Evolutionary conservation across 2,329 filamentous ascomycete species (phyloP).

Genomic region (Neonectria sp.): DNA sequence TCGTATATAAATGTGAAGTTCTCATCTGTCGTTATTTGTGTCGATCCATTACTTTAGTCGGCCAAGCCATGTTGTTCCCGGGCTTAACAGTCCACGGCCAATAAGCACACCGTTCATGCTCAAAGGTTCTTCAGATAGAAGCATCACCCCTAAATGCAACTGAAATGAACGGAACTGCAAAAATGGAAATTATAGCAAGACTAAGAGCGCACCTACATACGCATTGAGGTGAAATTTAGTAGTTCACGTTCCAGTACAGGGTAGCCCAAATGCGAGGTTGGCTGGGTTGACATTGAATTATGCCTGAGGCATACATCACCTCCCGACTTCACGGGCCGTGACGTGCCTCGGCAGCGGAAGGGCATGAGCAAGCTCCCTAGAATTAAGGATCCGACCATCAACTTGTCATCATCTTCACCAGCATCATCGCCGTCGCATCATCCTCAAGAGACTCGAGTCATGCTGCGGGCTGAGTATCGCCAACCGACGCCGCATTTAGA

Average conservation of each 20-base stretch:
- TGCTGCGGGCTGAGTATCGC: conserved; percentile 5
- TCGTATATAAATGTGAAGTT: too few species aligned
- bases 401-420: conserved; percentile 32
- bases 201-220: too few species aligned
- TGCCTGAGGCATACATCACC: conserved; percentile 45
- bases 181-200: too few species aligned
- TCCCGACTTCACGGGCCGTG: conserved; percentile 37
- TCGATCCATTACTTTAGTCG: too few species aligned
- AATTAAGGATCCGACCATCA: conserved; percentile 24
- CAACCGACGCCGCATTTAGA: conserved; percentile 21
- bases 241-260: background rate
- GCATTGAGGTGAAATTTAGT: background rate
- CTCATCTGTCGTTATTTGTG: too few species aligned
- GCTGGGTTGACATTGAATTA: conserved; percentile 18
- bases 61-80: too few species aligned
- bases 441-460: conserved; percentile 22
- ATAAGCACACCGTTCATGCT: too few species aligned
- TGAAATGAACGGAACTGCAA: too few species aligned
- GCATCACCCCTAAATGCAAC: too few species aligned
- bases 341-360: conserved; percentile 45
- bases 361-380: conserved; percentile 25
- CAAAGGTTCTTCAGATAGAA: too few species aligned
- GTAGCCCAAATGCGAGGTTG: background rate
- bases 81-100: too few species aligned
- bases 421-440: conserved; percentile 19